Base-by-base conservation (phyloP, 2,329 filamentous ascomycete genomes). In the Colletotrichum lentis region DNA sequence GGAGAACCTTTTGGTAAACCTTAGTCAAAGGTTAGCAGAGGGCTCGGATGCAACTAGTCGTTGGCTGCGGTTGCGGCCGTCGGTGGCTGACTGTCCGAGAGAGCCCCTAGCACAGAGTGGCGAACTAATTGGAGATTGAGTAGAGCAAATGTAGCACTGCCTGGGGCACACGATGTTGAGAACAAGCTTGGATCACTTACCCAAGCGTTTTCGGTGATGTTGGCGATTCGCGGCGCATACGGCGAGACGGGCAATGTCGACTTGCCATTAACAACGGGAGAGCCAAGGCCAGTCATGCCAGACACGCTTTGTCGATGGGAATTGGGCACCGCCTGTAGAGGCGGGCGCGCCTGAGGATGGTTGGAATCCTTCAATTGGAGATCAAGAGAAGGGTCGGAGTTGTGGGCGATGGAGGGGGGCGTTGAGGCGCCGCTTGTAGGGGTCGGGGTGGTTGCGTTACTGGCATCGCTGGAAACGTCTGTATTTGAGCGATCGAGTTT, bases 1-100 rank as follows among this genome's bases (percentile, higher is more conserved):
- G 85, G 22, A 97, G 84, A 10, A 96, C 87, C 77, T 97, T 97
- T 82, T 97, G 94, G 76, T 97, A 93, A 22, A 96, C 93, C 93
- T 97, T 72, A n/a, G 18, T 44, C 41, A 47, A 20, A 37, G 71
- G 72, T 78, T 64, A 77, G 76, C 54, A 70, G 27, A 35, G 20
- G 35, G 43, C 27, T 61, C n/a, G 14, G 43, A 64, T 69, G 64
- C 39, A 66, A 56, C 60, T 60, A 58, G 50, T 18, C n/a, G 43
- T 52, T 53, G 22, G 47, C 66, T 60, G 35, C 35, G n/a, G 27
- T 22, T 44, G 37, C 39, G 39, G 27, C 53, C 55, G 37, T 59
- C 57, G 11, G 46, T 54, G 43, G 43, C 46, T 61, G 47, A 41
- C 18, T 69, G 31, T 64, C 41, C 37, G 31, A 55, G 47, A 47